Base-by-base conservation (phyloP, 768 basidiomycete genomes). In the Boletus vinaceobasis region DNA sequence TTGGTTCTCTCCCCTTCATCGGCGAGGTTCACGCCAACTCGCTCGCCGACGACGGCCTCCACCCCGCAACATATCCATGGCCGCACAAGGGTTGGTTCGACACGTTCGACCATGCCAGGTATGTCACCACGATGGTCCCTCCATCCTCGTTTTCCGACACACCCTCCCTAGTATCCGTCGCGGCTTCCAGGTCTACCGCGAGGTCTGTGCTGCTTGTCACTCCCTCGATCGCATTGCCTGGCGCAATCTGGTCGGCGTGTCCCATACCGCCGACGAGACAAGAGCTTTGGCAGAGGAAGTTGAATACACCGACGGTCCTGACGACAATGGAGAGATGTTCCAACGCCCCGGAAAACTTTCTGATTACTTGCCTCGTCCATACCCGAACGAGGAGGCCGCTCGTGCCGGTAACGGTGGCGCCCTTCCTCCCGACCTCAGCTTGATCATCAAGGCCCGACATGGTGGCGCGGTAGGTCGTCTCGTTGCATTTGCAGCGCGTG, bases 191-290 rank as follows among this genome's bases (percentile, higher is more conserved):
- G 97, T 99, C 53, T 99, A 99, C 81, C 92, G 94, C 60, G 96
- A 99, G 76, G 97, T 99, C 53, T 99, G 97, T 71, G 92, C 97
- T 15, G 93, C 97, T 11, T 99, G 97, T 74, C 97, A 99, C 74
- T 99, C 97, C 33, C 86, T 99, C 52, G 93, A 99, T 78, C 93
- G 97, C 65, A 95, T 99, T 69, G 97, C 97, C 55, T 99, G 97
- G 97, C 92, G 97, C 71, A 99, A 98, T 78, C 79, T 99, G 55
- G 97, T 99, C 61, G 97, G 94, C 67, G 93, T 98, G 52, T 97
- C 94, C 29, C 97, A 99, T 77, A 92, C 89, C 63, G 96, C 79
- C 40, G 90, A 93, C 60, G 95, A 99, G 75, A 79, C 79, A 50
- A 89, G 90, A 72, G 77, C 79, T 2, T 84, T 98, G 88, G 97